Evolutionary conservation across 805 yeast species (phyloP).

Genomic region (Candida cerambycidarum): DNA sequence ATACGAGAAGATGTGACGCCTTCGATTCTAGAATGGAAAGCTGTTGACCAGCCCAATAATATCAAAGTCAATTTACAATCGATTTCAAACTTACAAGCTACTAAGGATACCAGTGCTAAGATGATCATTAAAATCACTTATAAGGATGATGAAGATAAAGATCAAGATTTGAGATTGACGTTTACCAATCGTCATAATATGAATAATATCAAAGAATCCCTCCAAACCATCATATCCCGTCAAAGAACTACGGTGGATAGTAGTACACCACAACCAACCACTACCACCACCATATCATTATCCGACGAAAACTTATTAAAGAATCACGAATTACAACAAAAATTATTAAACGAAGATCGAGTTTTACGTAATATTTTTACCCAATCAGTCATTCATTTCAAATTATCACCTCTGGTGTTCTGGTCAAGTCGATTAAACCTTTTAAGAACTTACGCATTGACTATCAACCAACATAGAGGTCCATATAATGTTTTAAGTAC

Average conservation of each 20-base stretch:
- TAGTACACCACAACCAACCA: slow-evolving; percentile 18
- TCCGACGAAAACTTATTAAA: slow-evolving; percentile 53
- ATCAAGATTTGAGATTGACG: slow-evolving; percentile 44
- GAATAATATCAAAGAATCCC: slow-evolving; percentile 66
- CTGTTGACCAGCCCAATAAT: slow-evolving; percentile 37
- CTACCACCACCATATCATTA: slow-evolving; percentile 21
- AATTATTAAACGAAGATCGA: slow-evolving; percentile 67
- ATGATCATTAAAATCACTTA: slow-evolving; percentile 63
- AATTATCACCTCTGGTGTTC: slow-evolving; percentile 77
- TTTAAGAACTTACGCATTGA: slow-evolving; percentile 81
- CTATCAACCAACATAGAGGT: slow-evolving; percentile 82
- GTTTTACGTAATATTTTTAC: slow-evolving; percentile 72
- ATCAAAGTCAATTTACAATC: slow-evolving; percentile 36
- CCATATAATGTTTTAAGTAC: slow-evolving; percentile 93
- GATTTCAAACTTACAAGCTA: slow-evolving; percentile 57
- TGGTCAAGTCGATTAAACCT: slow-evolving; percentile 83
- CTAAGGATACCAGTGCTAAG: slow-evolving; percentile 64
- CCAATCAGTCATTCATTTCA: slow-evolving; percentile 79
- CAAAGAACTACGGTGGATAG: slow-evolving; percentile 55
- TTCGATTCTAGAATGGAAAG: slow-evolving; percentile 42
- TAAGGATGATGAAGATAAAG: slow-evolving; percentile 28
- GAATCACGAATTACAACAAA: slow-evolving; percentile 78
- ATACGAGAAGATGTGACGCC: slow-evolving; percentile 44
- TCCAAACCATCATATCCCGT: slow-evolving; percentile 69
- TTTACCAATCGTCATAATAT: slow-evolving; percentile 73